phyloP scores from a whole-genome alignment of 768 basidiomycete genomes.

The Xerocomellus amylosporus region DNA sequence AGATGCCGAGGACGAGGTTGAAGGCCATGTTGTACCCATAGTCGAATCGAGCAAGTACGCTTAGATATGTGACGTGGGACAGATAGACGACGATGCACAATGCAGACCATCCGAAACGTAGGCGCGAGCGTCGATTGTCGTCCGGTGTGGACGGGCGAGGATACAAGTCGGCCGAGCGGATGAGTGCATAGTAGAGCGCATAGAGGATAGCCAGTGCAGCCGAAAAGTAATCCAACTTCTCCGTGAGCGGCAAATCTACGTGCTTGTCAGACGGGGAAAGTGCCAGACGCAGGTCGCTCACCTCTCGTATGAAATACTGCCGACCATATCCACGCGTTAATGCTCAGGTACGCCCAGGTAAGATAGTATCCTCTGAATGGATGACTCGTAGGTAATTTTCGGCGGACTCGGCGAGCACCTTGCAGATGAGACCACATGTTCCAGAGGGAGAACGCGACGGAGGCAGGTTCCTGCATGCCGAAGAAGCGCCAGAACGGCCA shows the following conservation, averaged over 20 bases:
- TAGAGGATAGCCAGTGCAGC: constrained; percentile 83
- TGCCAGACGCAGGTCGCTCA: constrained; percentile 33
- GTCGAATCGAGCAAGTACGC: constrained; percentile 75
- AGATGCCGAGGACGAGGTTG: constrained; percentile 71
- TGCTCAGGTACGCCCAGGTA: constrained; percentile 62
- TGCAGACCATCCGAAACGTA: constrained; percentile 42
- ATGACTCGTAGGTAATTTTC: constrained; percentile 50
- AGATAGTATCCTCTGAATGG: constrained; percentile 71
- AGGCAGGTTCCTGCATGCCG: constrained; percentile 95
- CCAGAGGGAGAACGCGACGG: constrained; percentile 83
- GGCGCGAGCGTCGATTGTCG: constrained; percentile 15
- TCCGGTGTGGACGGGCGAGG: constrained; percentile 33
- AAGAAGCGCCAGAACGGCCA: constrained; percentile 91
- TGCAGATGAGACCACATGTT: constrained; percentile 75
- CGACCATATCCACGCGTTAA: constrained; percentile 94
- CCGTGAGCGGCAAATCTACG: constrained; percentile 78
- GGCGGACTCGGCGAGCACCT: constrained; percentile 52
- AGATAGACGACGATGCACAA: constrained; percentile 56
- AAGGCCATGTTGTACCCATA: constrained; percentile 92
- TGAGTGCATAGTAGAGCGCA: constrained; percentile 72
- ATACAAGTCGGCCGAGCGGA: constrained; percentile 79
- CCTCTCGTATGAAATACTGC: constrained; percentile 91
- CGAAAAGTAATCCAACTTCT: constrained; percentile 93
- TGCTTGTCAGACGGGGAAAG: constrained; percentile 6
- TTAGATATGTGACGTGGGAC: constrained; percentile 77